Evolutionary conservation across 768 basidiomycete genomes (phyloP).

Genomic region (Clitopilus passeckerianus): DNA sequence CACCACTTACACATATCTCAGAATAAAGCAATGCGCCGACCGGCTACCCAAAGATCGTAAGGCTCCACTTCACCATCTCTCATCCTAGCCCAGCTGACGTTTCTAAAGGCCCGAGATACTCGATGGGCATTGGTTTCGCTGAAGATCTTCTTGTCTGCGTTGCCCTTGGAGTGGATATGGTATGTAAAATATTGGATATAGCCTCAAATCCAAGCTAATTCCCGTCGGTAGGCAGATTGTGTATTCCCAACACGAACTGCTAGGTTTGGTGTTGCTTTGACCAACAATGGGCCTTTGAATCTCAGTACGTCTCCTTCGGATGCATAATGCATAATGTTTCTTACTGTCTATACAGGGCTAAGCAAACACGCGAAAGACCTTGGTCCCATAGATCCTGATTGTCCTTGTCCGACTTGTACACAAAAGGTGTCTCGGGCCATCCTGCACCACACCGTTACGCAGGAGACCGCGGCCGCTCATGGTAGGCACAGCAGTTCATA

Average conservation of each 20-base stretch:
- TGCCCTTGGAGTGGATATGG: constrained; percentile 92
- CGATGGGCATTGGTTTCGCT: constrained; percentile 91
- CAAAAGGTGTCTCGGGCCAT: constrained; percentile 65
- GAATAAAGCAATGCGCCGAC: constrained; percentile 79
- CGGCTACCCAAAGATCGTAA: constrained; percentile 74
- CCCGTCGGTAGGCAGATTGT: constrained; percentile 67
- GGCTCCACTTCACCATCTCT: constrained; percentile 18
- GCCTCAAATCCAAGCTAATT: not conserved
- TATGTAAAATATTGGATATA: constrained; percentile 20
- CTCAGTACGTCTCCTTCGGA: constrained; percentile 45
- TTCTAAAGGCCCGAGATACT: constrained; percentile 73
- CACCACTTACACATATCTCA: constrained; percentile 17
- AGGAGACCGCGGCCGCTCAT: constrained; percentile 85
- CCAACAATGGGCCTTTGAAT: constrained; percentile 77
- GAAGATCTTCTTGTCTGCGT: constrained; percentile 92
- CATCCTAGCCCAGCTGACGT: constrained; percentile 8
- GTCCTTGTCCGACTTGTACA: constrained; percentile 84
- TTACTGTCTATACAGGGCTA: constrained; percentile 39
- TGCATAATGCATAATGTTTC: not conserved
- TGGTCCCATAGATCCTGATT: constrained; percentile 64
- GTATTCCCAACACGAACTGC: constrained; percentile 93
- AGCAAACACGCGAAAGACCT: constrained; percentile 70
- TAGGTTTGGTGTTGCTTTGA: constrained; percentile 86
- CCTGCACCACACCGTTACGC: constrained; percentile 69
- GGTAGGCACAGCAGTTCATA: constrained; percentile 39